Evolutionary conservation across 805 yeast species (phyloP).

Genomic region (Saturnispora serradocipensis): DNA sequence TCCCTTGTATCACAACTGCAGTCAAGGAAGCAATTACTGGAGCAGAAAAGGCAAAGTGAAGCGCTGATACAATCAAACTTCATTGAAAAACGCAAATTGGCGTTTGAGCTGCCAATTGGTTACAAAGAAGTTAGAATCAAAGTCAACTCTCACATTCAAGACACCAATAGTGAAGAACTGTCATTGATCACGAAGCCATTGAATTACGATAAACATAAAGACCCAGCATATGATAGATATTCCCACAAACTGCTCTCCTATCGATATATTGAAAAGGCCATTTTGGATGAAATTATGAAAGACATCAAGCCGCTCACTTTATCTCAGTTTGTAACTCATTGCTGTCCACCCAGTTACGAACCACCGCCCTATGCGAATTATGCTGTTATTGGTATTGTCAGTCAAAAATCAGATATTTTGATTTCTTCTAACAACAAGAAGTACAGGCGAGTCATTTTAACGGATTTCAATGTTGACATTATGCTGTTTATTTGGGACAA

Average conservation of each 20-base stretch:
- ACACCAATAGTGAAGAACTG: background rate
- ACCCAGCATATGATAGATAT: constrained; percentile 28
- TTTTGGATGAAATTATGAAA: constrained; percentile 31
- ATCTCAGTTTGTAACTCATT: constrained; percentile 55
- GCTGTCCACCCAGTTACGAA: constrained; percentile 50
- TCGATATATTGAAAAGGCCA: constrained; percentile 36
- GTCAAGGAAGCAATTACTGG: background rate
- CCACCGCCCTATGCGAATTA: constrained; percentile 71
- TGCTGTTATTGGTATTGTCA: constrained; percentile 67
- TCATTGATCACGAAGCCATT: background rate
- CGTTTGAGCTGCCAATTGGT: constrained; percentile 4
- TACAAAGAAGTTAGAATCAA: constrained; percentile 2
- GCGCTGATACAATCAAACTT: background rate
- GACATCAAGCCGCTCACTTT: constrained; percentile 50
- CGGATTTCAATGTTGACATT: constrained; percentile 53
- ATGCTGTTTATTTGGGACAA: constrained; percentile 56
- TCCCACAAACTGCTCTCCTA: constrained; percentile 36
- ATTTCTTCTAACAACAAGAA: constrained; percentile 36
- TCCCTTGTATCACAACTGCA: constrained; percentile 1
- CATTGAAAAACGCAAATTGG: background rate
- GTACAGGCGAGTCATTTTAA: constrained; percentile 52
- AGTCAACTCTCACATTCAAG: constrained; percentile 1
- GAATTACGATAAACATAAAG: constrained; percentile 2
- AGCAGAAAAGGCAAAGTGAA: background rate
- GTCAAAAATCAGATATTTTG: constrained; percentile 46